A percentile compares a stretch with the other conserved stretches of the same genome.
phyloP scores from a whole-genome alignment of 345 rosid genomes.

The Chamaenerion angustifolium region DNA sequence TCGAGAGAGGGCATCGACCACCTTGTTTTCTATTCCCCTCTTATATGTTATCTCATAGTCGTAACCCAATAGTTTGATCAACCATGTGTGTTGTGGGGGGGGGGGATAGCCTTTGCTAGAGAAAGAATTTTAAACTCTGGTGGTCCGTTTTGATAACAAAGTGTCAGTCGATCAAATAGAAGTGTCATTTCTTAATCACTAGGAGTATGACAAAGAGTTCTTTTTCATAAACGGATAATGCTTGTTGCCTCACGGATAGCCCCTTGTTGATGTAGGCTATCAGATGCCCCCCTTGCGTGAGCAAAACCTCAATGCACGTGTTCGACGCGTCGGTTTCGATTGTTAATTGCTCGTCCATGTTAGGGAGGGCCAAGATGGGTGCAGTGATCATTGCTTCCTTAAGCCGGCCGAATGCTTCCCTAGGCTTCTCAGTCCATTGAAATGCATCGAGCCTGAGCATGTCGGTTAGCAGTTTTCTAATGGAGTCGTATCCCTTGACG shows the following conservation, averaged over 20 bases:
- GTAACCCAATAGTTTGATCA: not conserved
- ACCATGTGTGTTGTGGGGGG: not conserved
- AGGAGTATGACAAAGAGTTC: not conserved
- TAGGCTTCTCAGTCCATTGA: not conserved
- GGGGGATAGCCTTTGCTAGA: not conserved
- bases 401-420: not conserved
- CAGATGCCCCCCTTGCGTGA: not conserved
- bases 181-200: not conserved
- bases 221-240: conserved; percentile 1
- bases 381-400: not conserved
- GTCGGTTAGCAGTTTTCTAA: not conserved
- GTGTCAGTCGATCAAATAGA: not conserved
- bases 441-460: not conserved
- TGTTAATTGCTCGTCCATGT: not conserved
- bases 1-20: not conserved
- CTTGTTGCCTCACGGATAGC: not conserved
- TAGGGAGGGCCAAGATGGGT: not conserved
- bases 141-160: conserved; percentile 2
- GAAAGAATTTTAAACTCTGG: not conserved
- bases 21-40: not conserved
- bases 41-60: conserved; percentile 1
- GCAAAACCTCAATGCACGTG: not conserved
- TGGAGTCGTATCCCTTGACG: not conserved
- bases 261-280: not conserved
- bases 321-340: not conserved